Percentiles rank a stretch among this genome's conserved stretches.
Conservation (phyloP, 225 moss, liverwort and hornwort species). For the Bryum argenteum region DNA sequence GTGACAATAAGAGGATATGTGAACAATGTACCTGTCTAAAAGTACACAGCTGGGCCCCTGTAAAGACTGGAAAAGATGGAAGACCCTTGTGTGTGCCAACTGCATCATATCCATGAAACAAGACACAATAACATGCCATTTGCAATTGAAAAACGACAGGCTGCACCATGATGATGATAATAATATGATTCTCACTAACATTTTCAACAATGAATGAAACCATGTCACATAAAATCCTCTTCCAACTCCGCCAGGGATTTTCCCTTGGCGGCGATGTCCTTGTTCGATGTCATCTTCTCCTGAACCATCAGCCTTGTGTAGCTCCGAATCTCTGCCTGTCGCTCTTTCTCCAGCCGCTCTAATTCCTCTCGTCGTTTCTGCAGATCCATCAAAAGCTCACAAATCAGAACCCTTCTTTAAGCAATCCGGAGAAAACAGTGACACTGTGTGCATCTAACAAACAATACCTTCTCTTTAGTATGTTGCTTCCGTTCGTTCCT, state of each 20-base stretch:
- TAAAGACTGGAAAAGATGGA: conserved; percentile 36
- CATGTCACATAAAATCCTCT: conserved; percentile 94
- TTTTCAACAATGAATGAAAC: conserved; percentile 38
- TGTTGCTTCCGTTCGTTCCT: conserved; percentile 85
- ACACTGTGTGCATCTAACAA: too few species aligned
- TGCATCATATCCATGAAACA: conserved; percentile 52
- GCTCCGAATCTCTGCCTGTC: conserved; percentile 88
- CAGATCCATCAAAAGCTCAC: conserved; percentile 1
- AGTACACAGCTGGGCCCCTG: conserved; percentile 24
- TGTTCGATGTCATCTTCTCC: conserved; percentile 98
- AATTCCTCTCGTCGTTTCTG: conserved; percentile 94
- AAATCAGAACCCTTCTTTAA: not conserved
- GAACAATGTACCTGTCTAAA: conserved; percentile 32
- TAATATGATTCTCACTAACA: conserved; percentile 29
- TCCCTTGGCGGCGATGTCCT: conserved; percentile 89
- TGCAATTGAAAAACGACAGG: conserved; percentile 35
- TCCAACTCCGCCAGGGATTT: conserved; percentile 92
- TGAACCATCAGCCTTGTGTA: conserved; percentile 96
- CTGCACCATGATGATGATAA: conserved; percentile 38
- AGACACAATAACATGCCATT: conserved; percentile 54
- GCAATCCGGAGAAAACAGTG: not conserved
- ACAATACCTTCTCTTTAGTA: conserved; percentile 81
- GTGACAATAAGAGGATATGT: not conserved
- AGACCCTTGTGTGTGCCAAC: conserved; percentile 42
- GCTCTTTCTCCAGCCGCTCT: conserved; percentile 92